These are phyloP conservation scores for Xerocomus nothofagi DNA, from an alignment of 1,284 basidiomycete species.

Conservation along the genomic window DNA sequence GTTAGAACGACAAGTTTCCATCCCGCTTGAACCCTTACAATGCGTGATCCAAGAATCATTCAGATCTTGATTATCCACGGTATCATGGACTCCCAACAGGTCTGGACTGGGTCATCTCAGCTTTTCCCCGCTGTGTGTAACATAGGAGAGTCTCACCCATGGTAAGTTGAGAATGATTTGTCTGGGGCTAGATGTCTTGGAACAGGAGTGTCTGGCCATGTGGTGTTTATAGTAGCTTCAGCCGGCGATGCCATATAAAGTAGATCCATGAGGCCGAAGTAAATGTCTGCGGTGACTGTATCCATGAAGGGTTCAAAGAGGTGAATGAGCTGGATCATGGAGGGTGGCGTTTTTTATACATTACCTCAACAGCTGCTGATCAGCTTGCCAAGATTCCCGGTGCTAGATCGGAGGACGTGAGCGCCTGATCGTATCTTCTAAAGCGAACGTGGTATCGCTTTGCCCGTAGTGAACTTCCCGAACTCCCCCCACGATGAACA, in stretches of 20 bases:
- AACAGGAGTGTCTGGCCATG: not conserved
- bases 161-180: not conserved
- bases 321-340: not conserved
- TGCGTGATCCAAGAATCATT: not conserved
- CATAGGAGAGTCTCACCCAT: not conserved
- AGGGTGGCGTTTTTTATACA: not conserved
- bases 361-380: too few relatives aligned
- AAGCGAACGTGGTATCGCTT: not conserved
- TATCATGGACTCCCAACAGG: not conserved
- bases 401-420: not conserved
- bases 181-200: constrained; percentile 1
- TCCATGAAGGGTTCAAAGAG: not conserved
- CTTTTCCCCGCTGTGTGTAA: not conserved
- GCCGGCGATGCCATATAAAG: not conserved
- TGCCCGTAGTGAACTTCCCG: not conserved
- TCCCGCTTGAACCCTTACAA: not conserved
- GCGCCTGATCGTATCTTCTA: too few relatives aligned
- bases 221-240: not conserved
- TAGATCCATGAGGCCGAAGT: not conserved
- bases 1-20: not conserved
- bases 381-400: constrained; percentile 5
- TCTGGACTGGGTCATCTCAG: constrained; percentile 8
- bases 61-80: not conserved
- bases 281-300: not conserved
- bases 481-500: not conserved